A percentile compares a stretch with the other conserved stretches of the same genome.
phyloP scores from a whole-genome alignment of 495 filamentous ascomycete genomes.

The Penicillium daleae region DNA sequence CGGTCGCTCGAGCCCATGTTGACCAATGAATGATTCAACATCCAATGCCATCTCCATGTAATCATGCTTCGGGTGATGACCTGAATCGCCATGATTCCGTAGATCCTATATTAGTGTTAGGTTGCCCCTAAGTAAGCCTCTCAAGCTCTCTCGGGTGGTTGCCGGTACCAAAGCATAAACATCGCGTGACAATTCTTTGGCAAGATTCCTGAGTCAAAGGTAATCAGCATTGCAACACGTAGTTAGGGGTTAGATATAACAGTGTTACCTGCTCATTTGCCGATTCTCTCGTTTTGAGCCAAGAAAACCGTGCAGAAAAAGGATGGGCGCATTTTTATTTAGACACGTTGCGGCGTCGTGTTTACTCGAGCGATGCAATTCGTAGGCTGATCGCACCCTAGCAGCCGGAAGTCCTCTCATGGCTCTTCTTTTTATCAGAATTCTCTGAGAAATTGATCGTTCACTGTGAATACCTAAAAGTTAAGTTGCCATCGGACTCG shows the following conservation, averaged over 20 bases:
- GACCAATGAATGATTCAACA: slow-evolving; percentile 69
- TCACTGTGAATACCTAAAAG: background rate
- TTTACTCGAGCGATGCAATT: slow-evolving; percentile 8
- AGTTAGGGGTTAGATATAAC: slow-evolving; percentile 9
- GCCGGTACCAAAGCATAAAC: slow-evolving; percentile 17
- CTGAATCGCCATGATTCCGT: slow-evolving; percentile 84
- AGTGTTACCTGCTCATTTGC: slow-evolving; percentile 81
- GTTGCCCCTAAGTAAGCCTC: background rate
- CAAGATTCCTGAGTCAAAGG: slow-evolving; percentile 24
- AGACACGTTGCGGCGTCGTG: background rate
- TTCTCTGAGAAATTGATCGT: background rate
- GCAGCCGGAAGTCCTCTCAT: background rate
- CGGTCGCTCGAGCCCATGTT: slow-evolving; percentile 62
- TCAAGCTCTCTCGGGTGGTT: background rate
- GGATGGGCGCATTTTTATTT: slow-evolving; percentile 8
- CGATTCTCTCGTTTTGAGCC: slow-evolving; percentile 69
- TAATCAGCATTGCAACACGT: slow-evolving; percentile 66
- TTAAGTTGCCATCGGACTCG: background rate
- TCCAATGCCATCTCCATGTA: slow-evolving; percentile 80
- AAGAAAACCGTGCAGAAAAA: slow-evolving; percentile 28
- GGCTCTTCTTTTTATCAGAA: background rate
- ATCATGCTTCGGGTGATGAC: slow-evolving; percentile 68
- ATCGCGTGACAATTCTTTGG: slow-evolving; percentile 13
- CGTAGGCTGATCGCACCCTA: slow-evolving; percentile 17
- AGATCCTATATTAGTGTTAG: slow-evolving; percentile 60